phyloP scores from a whole-genome alignment of 805 yeast genomes.

The Diddensiella transvaalensis region DNA sequence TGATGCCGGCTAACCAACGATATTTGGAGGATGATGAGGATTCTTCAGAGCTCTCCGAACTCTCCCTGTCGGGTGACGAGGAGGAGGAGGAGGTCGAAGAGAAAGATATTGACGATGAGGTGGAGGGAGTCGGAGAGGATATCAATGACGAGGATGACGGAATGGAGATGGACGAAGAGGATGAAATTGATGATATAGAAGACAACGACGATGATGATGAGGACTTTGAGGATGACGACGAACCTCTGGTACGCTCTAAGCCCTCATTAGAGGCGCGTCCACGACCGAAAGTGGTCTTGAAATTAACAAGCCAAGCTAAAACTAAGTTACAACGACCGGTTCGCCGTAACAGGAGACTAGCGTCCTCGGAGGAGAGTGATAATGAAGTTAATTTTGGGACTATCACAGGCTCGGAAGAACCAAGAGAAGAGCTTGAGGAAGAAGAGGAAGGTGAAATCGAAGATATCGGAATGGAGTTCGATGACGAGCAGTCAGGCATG shows the following conservation, averaged over 20 bases:
- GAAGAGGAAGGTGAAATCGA: constrained; percentile 25
- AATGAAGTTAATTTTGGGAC: constrained; percentile 15
- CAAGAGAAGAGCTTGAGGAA: constrained; percentile 19
- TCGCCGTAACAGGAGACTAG: constrained; percentile 18
- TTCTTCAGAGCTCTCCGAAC: constrained; percentile 18
- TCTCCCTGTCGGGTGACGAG: constrained; percentile 13
- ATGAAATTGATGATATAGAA: constrained; percentile 17
- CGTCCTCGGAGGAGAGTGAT: constrained; percentile 6
- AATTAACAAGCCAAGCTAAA: not conserved
- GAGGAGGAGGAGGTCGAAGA: constrained; percentile 15
- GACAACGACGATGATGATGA: constrained; percentile 23
- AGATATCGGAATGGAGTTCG: constrained; percentile 21
- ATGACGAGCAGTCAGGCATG: constrained; percentile 11
- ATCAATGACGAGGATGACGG: constrained; percentile 7
- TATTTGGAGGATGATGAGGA: constrained; percentile 11
- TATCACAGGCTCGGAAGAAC: constrained; percentile 5
- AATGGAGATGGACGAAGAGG: constrained; percentile 13
- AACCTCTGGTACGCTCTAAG: too few species aligned
- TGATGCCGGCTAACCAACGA: not conserved
- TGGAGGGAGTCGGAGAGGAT: constrained; percentile 4
- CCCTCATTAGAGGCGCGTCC: not conserved
- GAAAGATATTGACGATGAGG: constrained; percentile 10
- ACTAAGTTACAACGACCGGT: constrained; percentile 15
- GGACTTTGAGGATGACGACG: constrained; percentile 19
- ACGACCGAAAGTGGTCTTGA: constrained; percentile 7